A percentile compares a stretch with the other conserved stretches of the same genome.
These are phyloP conservation scores for Vaccinium darrowii DNA, from an alignment of 148 eudicot genomes.

Conservation along the genomic window DNA sequence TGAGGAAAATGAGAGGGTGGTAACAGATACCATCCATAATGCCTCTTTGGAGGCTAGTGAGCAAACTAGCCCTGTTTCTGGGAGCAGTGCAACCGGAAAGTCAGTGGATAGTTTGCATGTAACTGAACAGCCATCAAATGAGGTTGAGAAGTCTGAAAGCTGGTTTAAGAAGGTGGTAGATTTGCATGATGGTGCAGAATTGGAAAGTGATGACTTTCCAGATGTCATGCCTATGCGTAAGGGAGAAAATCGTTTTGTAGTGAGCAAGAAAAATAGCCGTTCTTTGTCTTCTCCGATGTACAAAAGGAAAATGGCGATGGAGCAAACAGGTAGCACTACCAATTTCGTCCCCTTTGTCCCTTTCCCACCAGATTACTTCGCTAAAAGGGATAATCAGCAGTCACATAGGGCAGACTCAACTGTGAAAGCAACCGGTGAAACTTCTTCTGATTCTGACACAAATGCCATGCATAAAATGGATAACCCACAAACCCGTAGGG, in stretches of 20 bases:
- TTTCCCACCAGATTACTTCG: conserved; percentile 87
- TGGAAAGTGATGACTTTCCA: conserved; percentile 49
- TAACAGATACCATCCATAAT: conserved; percentile 7
- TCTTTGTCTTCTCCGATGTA: conserved; percentile 69
- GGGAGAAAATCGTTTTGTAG: conserved; percentile 75
- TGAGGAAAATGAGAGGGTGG: conserved; percentile 7
- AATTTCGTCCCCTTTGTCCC: conserved; percentile 93
- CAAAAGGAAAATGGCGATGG: conserved; percentile 72
- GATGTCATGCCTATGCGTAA: conserved; percentile 80
- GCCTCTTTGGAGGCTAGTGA: conserved; percentile 11
- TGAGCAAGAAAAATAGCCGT: conserved; percentile 78
- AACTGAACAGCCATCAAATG: conserved; percentile 20
- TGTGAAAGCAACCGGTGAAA: conserved; percentile 15
- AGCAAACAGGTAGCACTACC: conserved; percentile 42
- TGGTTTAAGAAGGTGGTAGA: conserved; percentile 57
- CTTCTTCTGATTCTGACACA: conserved; percentile 14
- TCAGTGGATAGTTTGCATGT: conserved; percentile 7
- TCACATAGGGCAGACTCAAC: conserved; percentile 22
- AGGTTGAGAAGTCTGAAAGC: conserved; percentile 41
- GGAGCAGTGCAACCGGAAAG: conserved; percentile 1
- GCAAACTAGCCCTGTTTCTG: conserved; percentile 7
- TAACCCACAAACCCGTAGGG: conserved; percentile 21
- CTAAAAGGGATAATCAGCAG: conserved; percentile 39
- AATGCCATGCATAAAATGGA: background rate
- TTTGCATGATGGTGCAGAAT: conserved; percentile 42